Conservation (phyloP, 495 filamentous ascomycete species). For the Talaromyces ruber region DNA sequence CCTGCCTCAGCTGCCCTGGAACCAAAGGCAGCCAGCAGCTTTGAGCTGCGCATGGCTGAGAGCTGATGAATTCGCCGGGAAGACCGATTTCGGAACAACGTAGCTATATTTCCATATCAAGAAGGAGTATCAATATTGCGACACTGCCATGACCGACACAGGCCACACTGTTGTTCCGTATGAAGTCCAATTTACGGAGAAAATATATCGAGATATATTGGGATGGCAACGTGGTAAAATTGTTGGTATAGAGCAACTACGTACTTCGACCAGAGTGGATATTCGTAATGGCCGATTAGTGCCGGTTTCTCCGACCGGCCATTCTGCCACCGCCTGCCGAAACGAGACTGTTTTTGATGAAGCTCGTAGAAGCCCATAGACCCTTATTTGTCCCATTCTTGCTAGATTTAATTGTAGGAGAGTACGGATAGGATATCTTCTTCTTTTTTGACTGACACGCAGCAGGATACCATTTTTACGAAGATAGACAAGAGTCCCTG, state of each 20-base stretch:
- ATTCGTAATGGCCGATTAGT: background rate
- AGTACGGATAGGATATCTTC: background rate
- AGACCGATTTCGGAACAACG: slow-evolving; percentile 5
- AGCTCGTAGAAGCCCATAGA: slow-evolving; percentile 27
- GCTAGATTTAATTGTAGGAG: background rate
- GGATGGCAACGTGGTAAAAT: background rate
- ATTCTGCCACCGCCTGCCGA: slow-evolving; percentile 26
- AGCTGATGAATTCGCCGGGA: slow-evolving; percentile 4
- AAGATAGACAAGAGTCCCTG: background rate
- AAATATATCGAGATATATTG: background rate
- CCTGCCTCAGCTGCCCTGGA: slow-evolving; percentile 12
- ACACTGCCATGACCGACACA: slow-evolving; percentile 3
- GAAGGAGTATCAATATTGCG: slow-evolving; percentile 5
- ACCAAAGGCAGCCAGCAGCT: slow-evolving; percentile 27
- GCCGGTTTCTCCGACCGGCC: background rate
- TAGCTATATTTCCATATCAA: slow-evolving; percentile 29
- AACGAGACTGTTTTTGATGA: slow-evolving; percentile 8
- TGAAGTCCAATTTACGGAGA: background rate
- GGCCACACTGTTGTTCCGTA: background rate
- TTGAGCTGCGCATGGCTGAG: slow-evolving; percentile 35
- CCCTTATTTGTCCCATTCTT: background rate
- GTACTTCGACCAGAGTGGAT: background rate
- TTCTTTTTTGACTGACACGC: background rate
- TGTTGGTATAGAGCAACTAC: background rate
- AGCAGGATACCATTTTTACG: background rate